A percentile compares a stretch with the other conserved stretches of the same genome.
Conservation (phyloP, 1,284 basidiomycete species). For the Puccinia coronata region DNA sequence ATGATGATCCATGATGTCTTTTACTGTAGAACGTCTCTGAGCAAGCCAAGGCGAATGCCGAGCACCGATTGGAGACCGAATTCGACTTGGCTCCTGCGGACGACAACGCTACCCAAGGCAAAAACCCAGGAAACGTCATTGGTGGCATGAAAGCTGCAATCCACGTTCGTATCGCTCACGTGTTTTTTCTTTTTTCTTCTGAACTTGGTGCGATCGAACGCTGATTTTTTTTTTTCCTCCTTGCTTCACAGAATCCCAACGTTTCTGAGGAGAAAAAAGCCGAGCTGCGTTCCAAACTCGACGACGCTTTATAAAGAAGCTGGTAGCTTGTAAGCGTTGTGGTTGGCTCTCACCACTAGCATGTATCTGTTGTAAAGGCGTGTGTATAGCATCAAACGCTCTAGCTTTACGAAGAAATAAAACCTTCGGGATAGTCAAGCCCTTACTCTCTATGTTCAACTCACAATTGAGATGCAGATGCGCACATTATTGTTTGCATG, state of each 20-base stretch:
- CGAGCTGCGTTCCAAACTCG: constrained; percentile 33
- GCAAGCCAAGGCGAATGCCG: constrained; percentile 37
- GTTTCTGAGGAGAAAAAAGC: constrained; percentile 42
- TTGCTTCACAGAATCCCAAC: constrained; percentile 34
- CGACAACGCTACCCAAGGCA: not conserved
- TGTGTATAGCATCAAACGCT: too few relatives aligned
- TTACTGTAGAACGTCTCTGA: constrained; percentile 44
- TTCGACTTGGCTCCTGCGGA: not conserved
- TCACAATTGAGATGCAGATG: too few relatives aligned
- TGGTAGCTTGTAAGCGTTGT: too few relatives aligned
- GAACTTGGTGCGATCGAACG: not conserved
- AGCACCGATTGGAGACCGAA: constrained; percentile 34
- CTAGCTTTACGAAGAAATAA: too few relatives aligned
- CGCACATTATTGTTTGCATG: too few relatives aligned
- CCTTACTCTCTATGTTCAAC: too few relatives aligned
- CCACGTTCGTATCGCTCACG: not conserved
- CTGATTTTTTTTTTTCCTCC: not conserved
- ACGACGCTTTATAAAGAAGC: constrained; percentile 7
- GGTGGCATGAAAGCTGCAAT: constrained; percentile 43
- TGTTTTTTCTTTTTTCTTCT: too few relatives aligned
- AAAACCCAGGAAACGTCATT: constrained; percentile 37
- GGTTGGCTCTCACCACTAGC: too few relatives aligned
- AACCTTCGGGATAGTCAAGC: too few relatives aligned
- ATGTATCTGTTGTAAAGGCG: too few relatives aligned
- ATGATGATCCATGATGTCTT: too few relatives aligned